Evolutionary conservation across 2,329 filamentous ascomycete species (phyloP), one percentile per base, ranked within the genome.

Genomic region (Neonectria coccinea): DNA sequence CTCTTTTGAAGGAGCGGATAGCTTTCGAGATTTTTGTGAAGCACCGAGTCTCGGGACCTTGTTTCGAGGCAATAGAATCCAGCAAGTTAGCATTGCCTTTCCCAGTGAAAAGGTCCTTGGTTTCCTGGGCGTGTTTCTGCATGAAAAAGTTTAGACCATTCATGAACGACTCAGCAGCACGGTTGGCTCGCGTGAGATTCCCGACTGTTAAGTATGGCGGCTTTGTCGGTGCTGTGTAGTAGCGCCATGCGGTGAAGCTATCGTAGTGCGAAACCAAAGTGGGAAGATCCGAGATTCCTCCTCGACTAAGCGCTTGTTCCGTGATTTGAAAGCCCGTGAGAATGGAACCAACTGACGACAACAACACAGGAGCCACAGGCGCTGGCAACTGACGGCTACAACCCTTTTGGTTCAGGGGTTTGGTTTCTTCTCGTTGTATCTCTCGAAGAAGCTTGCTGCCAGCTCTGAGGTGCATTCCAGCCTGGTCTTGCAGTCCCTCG

Each of bases 401-500:
- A 1, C 31, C 4, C 11, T 11, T 33, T 6, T 39, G 12, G 16
- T 5, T 11, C 4, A 2, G 22, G 12, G 3, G 44, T 12, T 5
- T 16, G 11, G n/a, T 44, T 41, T 41, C 1, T 7, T 47, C 3
- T 4, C 11, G 14, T 4, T 14, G 14, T 2, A 66, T 31, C 5
- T 66, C 62, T 1, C 10, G 27, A 3, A 66, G 62, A 4, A 66
- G 52, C 7, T 51, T 66, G 11, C 56, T 39, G 11, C 52, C 64
- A n/a, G 64, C 62, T 16, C 53, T 25, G 0, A 66, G 52, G 41
- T 66, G 64, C 29, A 66, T 14, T 3, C 42, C 3, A 2, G 62
- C 61, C 12, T 66, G 57, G 6, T 58, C 27, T 7, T 62, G 47
- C 18, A 62, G 52, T 1, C 62, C 62, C 16, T 66, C 61, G 6